These are phyloP conservation scores for Tephrocybe sp. DNA, from an alignment of 768 basidiomycete genomes.

Conservation along the genomic window DNA sequence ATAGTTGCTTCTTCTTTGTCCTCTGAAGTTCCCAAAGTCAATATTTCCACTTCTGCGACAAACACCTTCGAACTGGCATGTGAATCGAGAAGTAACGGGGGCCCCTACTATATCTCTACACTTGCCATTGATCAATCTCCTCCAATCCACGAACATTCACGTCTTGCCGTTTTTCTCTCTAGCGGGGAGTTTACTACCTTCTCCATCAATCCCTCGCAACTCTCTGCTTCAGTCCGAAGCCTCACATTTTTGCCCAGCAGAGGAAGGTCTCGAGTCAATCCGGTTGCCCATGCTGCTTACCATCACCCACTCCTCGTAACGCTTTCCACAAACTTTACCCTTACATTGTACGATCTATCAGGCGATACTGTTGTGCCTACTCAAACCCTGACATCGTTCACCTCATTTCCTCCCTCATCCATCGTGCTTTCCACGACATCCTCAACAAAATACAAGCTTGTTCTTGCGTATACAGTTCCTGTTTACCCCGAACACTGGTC, in stretches of 20 bases:
- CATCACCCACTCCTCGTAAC: constrained; percentile 77
- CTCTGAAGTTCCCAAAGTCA: constrained; percentile 31
- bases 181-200: constrained; percentile 68
- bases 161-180: constrained; percentile 60
- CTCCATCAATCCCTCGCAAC: constrained; percentile 44
- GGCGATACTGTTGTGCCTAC: constrained; percentile 46
- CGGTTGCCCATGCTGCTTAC: constrained; percentile 66
- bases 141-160: constrained; percentile 37
- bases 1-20: constrained; percentile 52
- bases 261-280: constrained; percentile 35
- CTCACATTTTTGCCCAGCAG: constrained; percentile 47
- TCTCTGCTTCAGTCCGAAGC: constrained; percentile 38
- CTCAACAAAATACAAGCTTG: constrained; percentile 60
- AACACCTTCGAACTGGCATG: constrained; percentile 40
- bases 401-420: constrained; percentile 76
- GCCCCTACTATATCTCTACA: constrained; percentile 49
- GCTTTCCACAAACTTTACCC: constrained; percentile 61
- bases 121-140: constrained; percentile 76
- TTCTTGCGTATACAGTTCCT: constrained; percentile 72
- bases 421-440: constrained; percentile 71
- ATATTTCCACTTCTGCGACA: constrained; percentile 32
- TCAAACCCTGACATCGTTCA: constrained; percentile 73
- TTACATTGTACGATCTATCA: constrained; percentile 73
- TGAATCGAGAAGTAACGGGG: constrained; percentile 30
- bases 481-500: constrained; percentile 84